Evolutionary conservation across 2,329 filamentous ascomycete genomes (phyloP).

Genomic region (Hypoxylon rubiginosum): DNA sequence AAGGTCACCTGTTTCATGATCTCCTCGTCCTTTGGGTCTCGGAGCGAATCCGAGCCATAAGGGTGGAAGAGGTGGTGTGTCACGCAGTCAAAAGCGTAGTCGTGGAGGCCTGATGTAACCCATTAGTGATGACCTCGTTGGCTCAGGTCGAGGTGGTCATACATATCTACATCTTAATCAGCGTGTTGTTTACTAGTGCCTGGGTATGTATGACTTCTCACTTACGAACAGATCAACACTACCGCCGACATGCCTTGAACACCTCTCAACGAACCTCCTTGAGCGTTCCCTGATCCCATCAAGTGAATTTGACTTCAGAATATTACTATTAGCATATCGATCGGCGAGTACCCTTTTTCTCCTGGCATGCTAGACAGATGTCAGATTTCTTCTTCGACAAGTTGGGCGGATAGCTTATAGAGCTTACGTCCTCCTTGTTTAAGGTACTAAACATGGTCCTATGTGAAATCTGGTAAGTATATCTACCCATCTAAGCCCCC

Average conservation of each 20-base stretch:
- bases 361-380: constrained; percentile 66
- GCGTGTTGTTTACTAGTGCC: constrained; percentile 13
- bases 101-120: constrained; percentile 63
- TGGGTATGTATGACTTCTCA: constrained; percentile 9
- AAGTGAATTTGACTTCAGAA: constrained; percentile 69
- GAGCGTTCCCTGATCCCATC: constrained; percentile 71
- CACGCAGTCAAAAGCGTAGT: constrained; percentile 77
- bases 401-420: neutral
- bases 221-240: constrained; percentile 73
- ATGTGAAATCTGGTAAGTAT: constrained; percentile 13
- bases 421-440: constrained; percentile 65
- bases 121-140: constrained; percentile 36
- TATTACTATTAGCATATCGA: constrained; percentile 76
- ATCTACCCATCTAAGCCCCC: neutral
- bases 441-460: constrained; percentile 73
- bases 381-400: constrained; percentile 20
- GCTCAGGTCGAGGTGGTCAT: constrained; percentile 8
- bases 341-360: constrained; percentile 75
- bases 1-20: constrained; percentile 78
- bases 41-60: constrained; percentile 71
- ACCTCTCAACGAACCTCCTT: constrained; percentile 66
- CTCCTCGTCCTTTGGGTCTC: constrained; percentile 66
- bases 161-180: constrained; percentile 45
- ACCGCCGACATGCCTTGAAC: constrained; percentile 58
- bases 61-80: constrained; percentile 79